Base-by-base conservation (phyloP, 495 filamentous ascomycete species). In the Daldinia bambusicola region DNA sequence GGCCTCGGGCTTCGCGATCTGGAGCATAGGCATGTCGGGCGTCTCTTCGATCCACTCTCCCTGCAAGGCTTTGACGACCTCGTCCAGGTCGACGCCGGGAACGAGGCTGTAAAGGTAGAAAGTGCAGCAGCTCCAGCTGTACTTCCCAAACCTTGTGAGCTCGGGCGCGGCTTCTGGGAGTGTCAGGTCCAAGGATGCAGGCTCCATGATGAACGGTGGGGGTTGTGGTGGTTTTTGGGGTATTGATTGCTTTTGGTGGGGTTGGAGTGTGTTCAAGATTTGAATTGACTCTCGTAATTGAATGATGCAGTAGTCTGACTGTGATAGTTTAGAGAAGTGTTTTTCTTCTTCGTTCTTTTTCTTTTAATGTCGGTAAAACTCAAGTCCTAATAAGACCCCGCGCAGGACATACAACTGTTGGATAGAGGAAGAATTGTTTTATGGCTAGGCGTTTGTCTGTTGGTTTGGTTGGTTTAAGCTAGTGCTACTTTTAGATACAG, bases 121-220 rank as follows among this genome's bases (percentile, higher is more conserved):
- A 26, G 16, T 5, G 6, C 48, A 2, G 2, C 14, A 34, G 18
- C 9, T 7, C 60, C 32, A 52, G 14, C 10, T 0, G n/a, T 38
- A 40, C 6, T 40, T 20, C 12, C 31, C 43, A 14, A 41, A 52
- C n/a, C 30, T 30, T 0, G 5, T 22, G 2, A 63, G 37, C 31
- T 55, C 48, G 22, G 61, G 61, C 5, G 48, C 61, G 0, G 12
- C 14, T n/a, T 45, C 61, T 2, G 61, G 61, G 2, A 63, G 61
- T 34, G 50, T 31, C 9, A 63, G 20, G n/a, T 63, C 61, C 5
- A 41, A 7, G 13, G 50, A 30, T 30, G 50, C 31, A 6, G 50
- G n/a, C 13, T 22, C 13, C 50, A 53, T 53, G 22, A 53, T 53
- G 4, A 16, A 31, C 6, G 12, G 12, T 30, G 26, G 4, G 14